Evolutionary conservation across 1,284 basidiomycete species (phyloP).

Genomic region (Cutaneotrichosporon daszewskae): DNA sequence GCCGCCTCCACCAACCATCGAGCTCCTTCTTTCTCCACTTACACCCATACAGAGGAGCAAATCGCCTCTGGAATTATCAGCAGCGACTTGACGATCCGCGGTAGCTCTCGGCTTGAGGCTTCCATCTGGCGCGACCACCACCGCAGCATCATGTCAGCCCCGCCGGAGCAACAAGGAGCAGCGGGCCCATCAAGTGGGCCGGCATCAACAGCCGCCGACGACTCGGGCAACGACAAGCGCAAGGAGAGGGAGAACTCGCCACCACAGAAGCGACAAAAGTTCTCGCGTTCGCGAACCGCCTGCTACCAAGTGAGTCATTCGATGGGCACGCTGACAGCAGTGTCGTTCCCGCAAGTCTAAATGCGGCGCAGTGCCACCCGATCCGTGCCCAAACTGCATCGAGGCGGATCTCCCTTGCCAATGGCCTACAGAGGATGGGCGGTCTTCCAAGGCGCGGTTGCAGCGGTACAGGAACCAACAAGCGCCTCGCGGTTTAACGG

Average conservation of each 20-base stretch:
- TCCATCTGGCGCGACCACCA: background rate
- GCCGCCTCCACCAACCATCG: too few species aligned
- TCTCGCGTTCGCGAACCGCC: constrained; percentile 21
- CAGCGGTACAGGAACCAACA: constrained; percentile 11
- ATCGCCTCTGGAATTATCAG: too few species aligned
- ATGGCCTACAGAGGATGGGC: constrained; percentile 27
- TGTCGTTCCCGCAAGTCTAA: constrained; percentile 25
- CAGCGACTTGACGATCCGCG: too few species aligned
- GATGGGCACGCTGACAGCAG: constrained; percentile 11
- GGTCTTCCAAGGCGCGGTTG: constrained; percentile 20
- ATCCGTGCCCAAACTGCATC: constrained; percentile 26
- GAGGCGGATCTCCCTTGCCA: constrained; percentile 18
- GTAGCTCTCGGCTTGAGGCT: too few species aligned
- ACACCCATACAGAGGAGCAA: too few species aligned
- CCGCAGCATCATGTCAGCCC: background rate
- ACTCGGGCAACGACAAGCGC: background rate
- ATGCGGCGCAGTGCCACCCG: constrained; percentile 24
- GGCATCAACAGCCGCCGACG: background rate
- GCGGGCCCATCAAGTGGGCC: too few species aligned
- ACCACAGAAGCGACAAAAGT: constrained; percentile 22
- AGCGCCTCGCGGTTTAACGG: background rate
- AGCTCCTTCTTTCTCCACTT: too few species aligned
- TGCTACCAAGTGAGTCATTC: constrained; percentile 5
- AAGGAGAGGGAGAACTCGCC: constrained; percentile 7
- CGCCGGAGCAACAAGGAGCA: too few species aligned